Evolutionary conservation across 2,329 filamentous ascomycete genomes (phyloP).

Genomic region (Fusarium aywerte): DNA sequence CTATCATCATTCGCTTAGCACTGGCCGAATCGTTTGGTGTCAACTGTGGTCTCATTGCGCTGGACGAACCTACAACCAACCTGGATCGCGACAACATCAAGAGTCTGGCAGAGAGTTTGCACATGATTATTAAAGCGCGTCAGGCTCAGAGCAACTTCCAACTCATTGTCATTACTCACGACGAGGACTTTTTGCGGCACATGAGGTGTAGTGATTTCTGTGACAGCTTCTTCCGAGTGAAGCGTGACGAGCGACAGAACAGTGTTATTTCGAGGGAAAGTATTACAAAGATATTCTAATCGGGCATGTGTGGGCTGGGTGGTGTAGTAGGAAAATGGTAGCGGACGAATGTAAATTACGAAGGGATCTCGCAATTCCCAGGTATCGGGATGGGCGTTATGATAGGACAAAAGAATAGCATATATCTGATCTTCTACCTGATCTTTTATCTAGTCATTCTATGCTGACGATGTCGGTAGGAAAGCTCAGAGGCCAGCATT

Average conservation of each 20-base stretch:
- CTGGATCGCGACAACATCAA: constrained; percentile 95
- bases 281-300: constrained; percentile 61
- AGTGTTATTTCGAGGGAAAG: constrained; percentile 82
- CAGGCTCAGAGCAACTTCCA: constrained; percentile 94
- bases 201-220: constrained; percentile 96
- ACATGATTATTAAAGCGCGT: constrained; percentile 86
- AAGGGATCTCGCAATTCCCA: background rate
- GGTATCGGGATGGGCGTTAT: constrained; percentile 2
- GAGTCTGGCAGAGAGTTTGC: constrained; percentile 83
- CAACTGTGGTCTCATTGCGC: constrained; percentile 94
- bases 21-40: constrained; percentile 96
- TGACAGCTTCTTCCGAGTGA: constrained; percentile 90
- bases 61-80: constrained; percentile 98
- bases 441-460: background rate
- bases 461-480: background rate
- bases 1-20: constrained; percentile 96
- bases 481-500: background rate
- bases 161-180: constrained; percentile 97
- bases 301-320: background rate
- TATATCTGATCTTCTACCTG: background rate
- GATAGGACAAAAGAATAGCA: constrained; percentile 11
- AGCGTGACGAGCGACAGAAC: constrained; percentile 84
- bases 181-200: constrained; percentile 91
- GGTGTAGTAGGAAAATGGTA: background rate
- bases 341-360: constrained; percentile 7